Conservation (phyloP, 225 moss, liverwort and hornwort species). For the Antitrichia curtipendula region DNA sequence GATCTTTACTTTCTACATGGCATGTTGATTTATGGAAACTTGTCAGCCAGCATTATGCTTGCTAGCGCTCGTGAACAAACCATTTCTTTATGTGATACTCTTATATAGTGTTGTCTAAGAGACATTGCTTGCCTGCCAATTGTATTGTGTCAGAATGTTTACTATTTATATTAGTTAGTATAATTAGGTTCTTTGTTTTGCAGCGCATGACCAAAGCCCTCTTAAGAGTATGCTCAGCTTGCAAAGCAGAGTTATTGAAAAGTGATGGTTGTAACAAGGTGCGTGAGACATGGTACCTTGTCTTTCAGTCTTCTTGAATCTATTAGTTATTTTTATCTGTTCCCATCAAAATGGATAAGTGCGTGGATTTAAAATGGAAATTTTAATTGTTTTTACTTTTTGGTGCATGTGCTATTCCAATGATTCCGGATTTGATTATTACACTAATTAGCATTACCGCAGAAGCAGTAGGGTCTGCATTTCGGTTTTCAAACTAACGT, state of each 20-base stretch:
- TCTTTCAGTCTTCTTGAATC: neutral
- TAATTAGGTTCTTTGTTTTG: neutral
- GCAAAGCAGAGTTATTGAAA: slow-evolving; percentile 74
- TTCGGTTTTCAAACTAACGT: neutral
- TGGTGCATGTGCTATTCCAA: neutral
- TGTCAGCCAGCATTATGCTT: neutral
- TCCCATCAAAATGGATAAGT: neutral
- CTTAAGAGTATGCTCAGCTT: slow-evolving; percentile 44
- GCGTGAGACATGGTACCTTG: neutral
- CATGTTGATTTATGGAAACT: neutral
- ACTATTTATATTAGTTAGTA: neutral
- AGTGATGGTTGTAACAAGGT: slow-evolving; percentile 86
- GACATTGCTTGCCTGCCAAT: neutral
- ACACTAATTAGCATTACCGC: neutral
- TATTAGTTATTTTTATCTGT: neutral
- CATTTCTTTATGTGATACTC: neutral
- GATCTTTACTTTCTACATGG: neutral
- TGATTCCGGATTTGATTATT: neutral
- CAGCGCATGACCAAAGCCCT: slow-evolving; percentile 85
- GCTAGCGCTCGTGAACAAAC: neutral
- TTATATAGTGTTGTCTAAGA: neutral
- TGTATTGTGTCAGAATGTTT: neutral
- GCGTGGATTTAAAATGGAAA: neutral
- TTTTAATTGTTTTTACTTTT: neutral
- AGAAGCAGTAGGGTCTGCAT: neutral